Evolutionary conservation across 2,329 filamentous ascomycete genomes (phyloP).

Genomic region (Macroventuria anomochaeta): DNA sequence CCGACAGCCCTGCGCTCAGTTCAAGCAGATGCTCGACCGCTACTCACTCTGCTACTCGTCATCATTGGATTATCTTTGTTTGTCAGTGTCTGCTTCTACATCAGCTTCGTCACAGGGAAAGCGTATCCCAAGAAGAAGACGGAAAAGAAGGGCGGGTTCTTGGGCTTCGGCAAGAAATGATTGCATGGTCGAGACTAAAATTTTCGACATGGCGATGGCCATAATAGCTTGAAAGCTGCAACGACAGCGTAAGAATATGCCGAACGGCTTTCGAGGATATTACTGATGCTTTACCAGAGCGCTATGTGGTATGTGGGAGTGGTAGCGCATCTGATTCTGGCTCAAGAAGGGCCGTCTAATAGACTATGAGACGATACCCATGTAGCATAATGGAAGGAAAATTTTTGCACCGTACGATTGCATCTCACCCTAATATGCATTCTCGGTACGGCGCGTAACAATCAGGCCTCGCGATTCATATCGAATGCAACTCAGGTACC

Average conservation of each 20-base stretch:
- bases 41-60: slow-evolving; percentile 83
- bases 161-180: slow-evolving; percentile 32
- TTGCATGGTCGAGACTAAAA: background rate
- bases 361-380: slow-evolving; percentile 17
- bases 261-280: too few species aligned
- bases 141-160: slow-evolving; percentile 34
- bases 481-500: too few species aligned
- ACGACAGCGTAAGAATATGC: background rate
- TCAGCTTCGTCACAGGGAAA: slow-evolving; percentile 40
- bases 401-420: background rate
- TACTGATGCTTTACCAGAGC: slow-evolving; percentile 1
- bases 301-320: background rate
- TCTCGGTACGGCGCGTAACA: too few species aligned
- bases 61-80: slow-evolving; percentile 67
- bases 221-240: background rate
- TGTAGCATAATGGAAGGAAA: slow-evolving; percentile 15
- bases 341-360: slow-evolving; percentile 4
- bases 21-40: slow-evolving; percentile 73
- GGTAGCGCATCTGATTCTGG: slow-evolving; percentile 3
- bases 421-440: too few species aligned
- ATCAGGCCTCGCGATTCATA: too few species aligned
- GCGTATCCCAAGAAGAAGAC: slow-evolving; percentile 38
- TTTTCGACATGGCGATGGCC: background rate
- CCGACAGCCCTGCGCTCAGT: slow-evolving; percentile 41
- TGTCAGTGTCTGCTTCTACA: slow-evolving; percentile 35